Base-by-base conservation (phyloP, 2,329 filamentous ascomycete genomes). In the Thelonectria olida region DNA sequence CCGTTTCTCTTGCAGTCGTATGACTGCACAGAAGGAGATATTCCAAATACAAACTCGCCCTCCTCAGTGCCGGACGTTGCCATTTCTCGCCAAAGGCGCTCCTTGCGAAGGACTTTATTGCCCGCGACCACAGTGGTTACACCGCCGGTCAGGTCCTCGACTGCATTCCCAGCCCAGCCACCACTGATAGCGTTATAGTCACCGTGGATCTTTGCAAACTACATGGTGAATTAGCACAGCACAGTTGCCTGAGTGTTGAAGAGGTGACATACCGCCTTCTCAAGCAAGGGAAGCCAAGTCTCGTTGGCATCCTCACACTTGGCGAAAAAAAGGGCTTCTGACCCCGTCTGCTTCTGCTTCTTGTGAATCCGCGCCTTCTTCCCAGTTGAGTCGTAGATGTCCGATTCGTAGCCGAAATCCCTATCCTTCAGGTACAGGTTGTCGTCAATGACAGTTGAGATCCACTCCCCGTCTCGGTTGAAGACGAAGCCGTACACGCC, bases 401-500 rank as follows among this genome's bases (percentile, higher is more conserved):
- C 73, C 3, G 58, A 64, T 7, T 68, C 55, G 22, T 73, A 67
- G 8, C 83, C 80, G 50, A 92, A 81, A 34, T 76, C 74, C 15
- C 62, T 66, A 20, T 69, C 49, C 5, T 23, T 66, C 20, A 76
- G 54, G 45, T 75, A 76, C n/a, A 76, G 61, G 69, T 91, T 91
- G 74, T 92, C 90, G 68, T 92, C 90, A 47, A 92, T 85, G 44
- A 92, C 87, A 39, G 87, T 88, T 22, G 88, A 87, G 48, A 90
- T 84, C 90, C 90, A 92, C 73, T 91, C 88, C 45, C 89, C 89
- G 66, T 92, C 79, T 71, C 90, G 82, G 73, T 89, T 86, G 73
- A 92, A 92, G 27, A 92, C 88, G 66, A 92, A 92, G 3, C 90
- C 90, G 67, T 92, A 92, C 2, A 92, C 89, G 6, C 90, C 90